Evolutionary conservation across 75 land plant genomes (phyloP), one percentile per base, ranked within the genome.

Genomic region (Pseudotsuga menziesii): DNA sequence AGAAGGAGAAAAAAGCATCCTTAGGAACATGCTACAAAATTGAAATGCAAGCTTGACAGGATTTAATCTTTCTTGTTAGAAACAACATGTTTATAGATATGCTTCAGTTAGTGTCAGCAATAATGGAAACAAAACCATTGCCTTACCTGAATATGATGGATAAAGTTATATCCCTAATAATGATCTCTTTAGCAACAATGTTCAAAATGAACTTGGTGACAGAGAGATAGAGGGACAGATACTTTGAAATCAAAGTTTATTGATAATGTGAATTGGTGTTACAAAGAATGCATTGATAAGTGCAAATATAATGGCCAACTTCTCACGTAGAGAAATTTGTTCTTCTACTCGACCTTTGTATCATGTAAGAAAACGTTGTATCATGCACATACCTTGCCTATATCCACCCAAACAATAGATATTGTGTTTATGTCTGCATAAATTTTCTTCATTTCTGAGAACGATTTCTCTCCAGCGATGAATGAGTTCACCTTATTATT

Each of bases 151-250:
- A 78, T 70, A 32, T 54, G 79, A 48, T 78, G 79, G 36, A 78
- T 48, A 48, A 76, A 56, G 35, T 78, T 78, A 8, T 73, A 29
- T 78, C 79, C 16, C 79, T 27, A 13, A 70, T 16, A 26, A 78
- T 14, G 13, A 78, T 78, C 14, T 78, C 77, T 71, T 77, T 23
- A 73, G 72, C 57, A 73, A 48, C 76, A 71, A 78, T 73, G 27
- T 72, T 73, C 20, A 77, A 73, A 29, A 78, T 17, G 41, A 78
- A 55, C 76, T 78, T 78, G 5, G 76, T 78, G 12, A 77, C 76
- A 29, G 32, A 29, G 32, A 1, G 32, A 0, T 29, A 41, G 8
- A 16, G 48, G 36, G 72, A 35, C 72, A 39, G 13, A 39, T 19
- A 8, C 48, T 44, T 19, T 22, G 41, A 7, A 69, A 41, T 69